Evolutionary conservation across 768 basidiomycete genomes (phyloP).

Genomic region (Lanmaoa rubissima): DNA sequence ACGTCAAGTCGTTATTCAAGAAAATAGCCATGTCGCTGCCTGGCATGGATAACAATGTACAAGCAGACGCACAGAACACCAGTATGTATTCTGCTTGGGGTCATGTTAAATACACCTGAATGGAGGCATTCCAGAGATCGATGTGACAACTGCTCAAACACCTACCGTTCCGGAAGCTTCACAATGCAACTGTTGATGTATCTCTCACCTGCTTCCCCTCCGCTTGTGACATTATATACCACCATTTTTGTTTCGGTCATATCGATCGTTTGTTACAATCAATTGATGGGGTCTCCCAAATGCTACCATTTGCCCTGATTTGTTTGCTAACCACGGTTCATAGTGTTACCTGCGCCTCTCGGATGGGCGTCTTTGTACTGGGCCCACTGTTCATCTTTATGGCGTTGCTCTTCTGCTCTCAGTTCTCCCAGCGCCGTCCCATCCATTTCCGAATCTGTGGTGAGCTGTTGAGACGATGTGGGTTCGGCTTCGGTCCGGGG

Average conservation of each 20-base stretch:
- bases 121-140: conserved; percentile 64
- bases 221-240: conserved; percentile 26
- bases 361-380: conserved; percentile 81
- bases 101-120: conserved; percentile 4
- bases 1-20: conserved; percentile 98
- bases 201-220: background rate
- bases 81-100: conserved; percentile 33
- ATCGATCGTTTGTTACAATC: conserved; percentile 17
- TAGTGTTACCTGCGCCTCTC: conserved; percentile 92
- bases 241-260: conserved; percentile 26
- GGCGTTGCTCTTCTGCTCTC: conserved; percentile 72
- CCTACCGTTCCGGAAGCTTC: conserved; percentile 84
- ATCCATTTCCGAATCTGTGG: conserved; percentile 80
- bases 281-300: conserved; percentile 5
- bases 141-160: conserved; percentile 72
- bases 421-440: conserved; percentile 66
- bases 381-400: conserved; percentile 92
- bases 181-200: conserved; percentile 70
- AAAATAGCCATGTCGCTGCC: conserved; percentile 98
- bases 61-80: conserved; percentile 52
- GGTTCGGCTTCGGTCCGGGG: conserved; percentile 62
- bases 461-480: conserved; percentile 77
- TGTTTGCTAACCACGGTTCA: conserved; percentile 70
- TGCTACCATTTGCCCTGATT: conserved; percentile 8
- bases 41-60: conserved; percentile 86